Conservation (phyloP, 371 early-diverging fungal genomes). For the Mortierella sp. region DNA sequence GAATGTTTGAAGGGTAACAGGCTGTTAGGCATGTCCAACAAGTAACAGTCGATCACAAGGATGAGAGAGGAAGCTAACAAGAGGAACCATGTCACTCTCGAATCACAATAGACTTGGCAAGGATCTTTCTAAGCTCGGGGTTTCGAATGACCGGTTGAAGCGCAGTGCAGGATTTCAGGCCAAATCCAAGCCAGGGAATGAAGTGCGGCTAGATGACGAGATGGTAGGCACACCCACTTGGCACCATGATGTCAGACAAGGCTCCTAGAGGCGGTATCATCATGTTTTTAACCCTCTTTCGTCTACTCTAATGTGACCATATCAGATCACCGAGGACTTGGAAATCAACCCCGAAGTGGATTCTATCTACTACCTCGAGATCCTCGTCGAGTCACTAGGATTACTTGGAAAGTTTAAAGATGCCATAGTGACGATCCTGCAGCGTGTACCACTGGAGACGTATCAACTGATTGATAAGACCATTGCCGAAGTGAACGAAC, state of each 20-base stretch:
- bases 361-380: slow-evolving; percentile 89
- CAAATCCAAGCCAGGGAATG: slow-evolving; percentile 52
- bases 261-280: too few species aligned
- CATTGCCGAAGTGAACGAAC: slow-evolving; percentile 85
- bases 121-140: slow-evolving; percentile 41
- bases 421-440: slow-evolving; percentile 78
- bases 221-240: slow-evolving; percentile 24
- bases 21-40: too few species aligned
- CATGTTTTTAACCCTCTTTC: background rate
- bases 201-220: slow-evolving; percentile 53
- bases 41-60: background rate
- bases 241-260: background rate
- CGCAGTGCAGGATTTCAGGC: slow-evolving; percentile 28
- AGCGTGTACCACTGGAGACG: slow-evolving; percentile 83
- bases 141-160: slow-evolving; percentile 39
- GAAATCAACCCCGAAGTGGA: slow-evolving; percentile 89
- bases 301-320: background rate
- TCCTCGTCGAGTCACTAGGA: slow-evolving; percentile 83
- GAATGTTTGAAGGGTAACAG: slow-evolving; percentile 41
- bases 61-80: too few species aligned
- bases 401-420: slow-evolving; percentile 82
- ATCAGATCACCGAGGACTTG: slow-evolving; percentile 75
- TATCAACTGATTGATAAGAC: slow-evolving; percentile 90
- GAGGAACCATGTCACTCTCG: background rate
- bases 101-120: slow-evolving; percentile 23